Evolutionary conservation across 2,329 filamentous ascomycete species (phyloP).

Genomic region (Penicillium polonicum): DNA sequence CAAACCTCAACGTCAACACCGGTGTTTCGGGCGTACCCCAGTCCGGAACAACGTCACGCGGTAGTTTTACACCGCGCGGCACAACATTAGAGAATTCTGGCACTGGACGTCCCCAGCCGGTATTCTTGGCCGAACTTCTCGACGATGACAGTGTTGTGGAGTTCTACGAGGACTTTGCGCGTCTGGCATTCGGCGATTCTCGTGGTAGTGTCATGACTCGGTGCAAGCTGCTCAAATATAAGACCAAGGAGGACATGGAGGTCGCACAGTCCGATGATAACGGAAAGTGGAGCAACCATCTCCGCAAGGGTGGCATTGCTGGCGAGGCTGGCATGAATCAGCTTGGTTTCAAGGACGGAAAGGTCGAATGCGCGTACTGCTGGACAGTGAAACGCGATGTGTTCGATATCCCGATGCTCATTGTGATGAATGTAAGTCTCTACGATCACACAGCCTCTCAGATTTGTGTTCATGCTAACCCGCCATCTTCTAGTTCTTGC

Average conservation of each 20-base stretch:
- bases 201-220: conserved; percentile 79
- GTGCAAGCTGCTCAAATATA: conserved; percentile 87
- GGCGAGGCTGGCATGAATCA: conserved; percentile 69
- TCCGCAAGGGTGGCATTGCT: conserved; percentile 48
- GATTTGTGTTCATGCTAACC: conserved; percentile 12
- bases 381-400: conserved; percentile 97
- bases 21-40: conserved; percentile 49
- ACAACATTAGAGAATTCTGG: conserved; percentile 34
- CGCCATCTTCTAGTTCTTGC: conserved; percentile 40
- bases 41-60: conserved; percentile 45
- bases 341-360: conserved; percentile 77
- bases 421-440: conserved; percentile 89
- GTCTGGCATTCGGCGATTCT: conserved; percentile 87
- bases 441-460: not conserved
- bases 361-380: conserved; percentile 92
- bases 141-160: conserved; percentile 91
- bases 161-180: conserved; percentile 94
- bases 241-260: conserved; percentile 62
- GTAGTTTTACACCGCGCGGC: conserved; percentile 51
- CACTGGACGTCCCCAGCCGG: conserved; percentile 64
- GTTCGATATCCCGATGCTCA: conserved; percentile 98
- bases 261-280: conserved; percentile 48
- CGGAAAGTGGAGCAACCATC: conserved; percentile 44
- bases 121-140: conserved; percentile 87
- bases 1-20: conserved; percentile 83